Percentiles rank a stretch among this genome's conserved stretches.
phyloP scores from a whole-genome alignment of 2,329 filamentous ascomycete species.

The Bertia moriformis region DNA sequence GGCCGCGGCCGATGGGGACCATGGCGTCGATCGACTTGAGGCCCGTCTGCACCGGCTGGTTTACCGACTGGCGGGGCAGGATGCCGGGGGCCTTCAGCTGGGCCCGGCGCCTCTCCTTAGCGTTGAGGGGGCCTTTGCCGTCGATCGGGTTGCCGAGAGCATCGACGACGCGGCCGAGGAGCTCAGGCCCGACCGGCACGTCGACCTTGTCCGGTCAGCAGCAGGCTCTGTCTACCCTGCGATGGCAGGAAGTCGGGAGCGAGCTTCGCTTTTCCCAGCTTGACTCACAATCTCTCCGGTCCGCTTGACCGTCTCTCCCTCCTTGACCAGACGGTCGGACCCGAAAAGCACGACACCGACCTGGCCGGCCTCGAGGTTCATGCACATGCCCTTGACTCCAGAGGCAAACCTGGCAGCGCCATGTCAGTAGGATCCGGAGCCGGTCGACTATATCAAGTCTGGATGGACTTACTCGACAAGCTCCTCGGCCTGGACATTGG shows the following conservation, averaged over 20 bases:
- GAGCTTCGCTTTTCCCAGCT: slow-evolving; percentile 2
- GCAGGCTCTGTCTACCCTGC: slow-evolving; percentile 4
- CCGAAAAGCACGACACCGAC: slow-evolving; percentile 99
- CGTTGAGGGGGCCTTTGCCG: slow-evolving; percentile 93
- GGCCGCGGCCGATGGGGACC: slow-evolving; percentile 98
- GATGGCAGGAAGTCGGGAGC: slow-evolving; percentile 3
- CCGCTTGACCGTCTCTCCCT: slow-evolving; percentile 99
- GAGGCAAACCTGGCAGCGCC: slow-evolving; percentile 68
- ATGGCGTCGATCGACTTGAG: slow-evolving; percentile 98
- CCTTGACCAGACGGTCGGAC: slow-evolving; percentile 98
- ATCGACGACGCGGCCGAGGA: slow-evolving; percentile 96
- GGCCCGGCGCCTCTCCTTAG: slow-evolving; percentile 82
- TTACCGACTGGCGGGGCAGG: slow-evolving; percentile 90
- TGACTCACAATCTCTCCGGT: slow-evolving; percentile 90
- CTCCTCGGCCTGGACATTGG: slow-evolving; percentile 99
- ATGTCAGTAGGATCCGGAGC: slow-evolving; percentile 8
- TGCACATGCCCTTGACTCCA: slow-evolving; percentile 99
- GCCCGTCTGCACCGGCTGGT: slow-evolving; percentile 97
- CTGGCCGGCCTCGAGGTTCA: slow-evolving; percentile 99
- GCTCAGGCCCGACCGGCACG: slow-evolving; percentile 78
- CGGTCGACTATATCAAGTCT: slow-evolving; percentile 5
- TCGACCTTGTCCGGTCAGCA: slow-evolving; percentile 71
- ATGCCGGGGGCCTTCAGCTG: slow-evolving; percentile 99
- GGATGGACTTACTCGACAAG: slow-evolving; percentile 78
- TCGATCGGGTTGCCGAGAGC: slow-evolving; percentile 98